phyloP scores from a whole-genome alignment of 1,284 basidiomycete species.

The Omphalotus olearius region DNA sequence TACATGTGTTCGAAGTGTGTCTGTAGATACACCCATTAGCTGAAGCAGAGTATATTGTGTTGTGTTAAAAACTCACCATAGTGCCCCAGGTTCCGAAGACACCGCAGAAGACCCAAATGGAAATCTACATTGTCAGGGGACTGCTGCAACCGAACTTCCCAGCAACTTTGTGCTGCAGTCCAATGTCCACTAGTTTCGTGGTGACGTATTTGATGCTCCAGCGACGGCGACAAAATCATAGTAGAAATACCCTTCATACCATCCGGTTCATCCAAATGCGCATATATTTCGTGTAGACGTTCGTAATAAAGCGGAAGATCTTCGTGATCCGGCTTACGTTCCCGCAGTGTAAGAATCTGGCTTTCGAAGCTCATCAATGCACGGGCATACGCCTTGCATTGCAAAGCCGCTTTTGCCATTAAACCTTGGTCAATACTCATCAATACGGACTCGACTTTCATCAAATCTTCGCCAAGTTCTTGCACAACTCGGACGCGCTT shows the following conservation, averaged over 20 bases:
- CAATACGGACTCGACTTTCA: constrained; percentile 75
- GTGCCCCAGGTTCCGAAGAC: constrained; percentile 93
- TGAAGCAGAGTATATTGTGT: not conserved
- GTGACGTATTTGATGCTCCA: constrained; percentile 97
- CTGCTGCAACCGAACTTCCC: constrained; percentile 96
- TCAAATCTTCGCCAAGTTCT: constrained; percentile 54
- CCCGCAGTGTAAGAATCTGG: constrained; percentile 57
- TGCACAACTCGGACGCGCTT: constrained; percentile 39
- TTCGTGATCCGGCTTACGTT: constrained; percentile 36
- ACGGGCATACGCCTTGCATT: constrained; percentile 92
- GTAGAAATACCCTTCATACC: constrained; percentile 99
- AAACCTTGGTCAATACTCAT: constrained; percentile 84
- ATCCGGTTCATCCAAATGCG: constrained; percentile 95
- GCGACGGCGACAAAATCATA: constrained; percentile 82
- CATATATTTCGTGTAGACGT: constrained; percentile 93
- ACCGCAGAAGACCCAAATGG: constrained; percentile 89
- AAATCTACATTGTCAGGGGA: constrained; percentile 85
- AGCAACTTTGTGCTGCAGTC: constrained; percentile 99
- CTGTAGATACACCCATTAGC: constrained; percentile 36
- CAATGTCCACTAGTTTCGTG: constrained; percentile 97
- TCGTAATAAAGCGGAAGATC: constrained; percentile 85
- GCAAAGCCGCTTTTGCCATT: constrained; percentile 90
- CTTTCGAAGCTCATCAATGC: constrained; percentile 95
- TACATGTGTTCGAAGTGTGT: constrained; percentile 94
- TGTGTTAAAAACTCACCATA: constrained; percentile 64